phyloP scores from a whole-genome alignment of 768 basidiomycete genomes.

The Suillus ampliporus region DNA sequence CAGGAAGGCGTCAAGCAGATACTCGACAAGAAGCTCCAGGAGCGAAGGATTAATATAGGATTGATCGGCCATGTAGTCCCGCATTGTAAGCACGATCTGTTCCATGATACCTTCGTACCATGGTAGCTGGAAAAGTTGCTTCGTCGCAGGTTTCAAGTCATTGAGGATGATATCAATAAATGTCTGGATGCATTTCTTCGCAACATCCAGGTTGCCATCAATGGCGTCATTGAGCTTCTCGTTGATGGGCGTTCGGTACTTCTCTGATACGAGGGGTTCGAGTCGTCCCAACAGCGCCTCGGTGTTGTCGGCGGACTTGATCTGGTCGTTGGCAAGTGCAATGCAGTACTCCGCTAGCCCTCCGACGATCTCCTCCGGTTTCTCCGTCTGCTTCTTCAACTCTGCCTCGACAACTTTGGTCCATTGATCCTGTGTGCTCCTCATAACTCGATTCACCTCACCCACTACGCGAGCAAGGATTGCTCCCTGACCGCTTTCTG shows the following conservation, averaged over 20 bases:
- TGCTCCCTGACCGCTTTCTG: conserved; percentile 93
- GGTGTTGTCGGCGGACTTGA: conserved; percentile 93
- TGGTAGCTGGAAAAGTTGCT: conserved; percentile 75
- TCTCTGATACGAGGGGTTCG: conserved; percentile 91
- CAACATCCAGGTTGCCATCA: conserved; percentile 97
- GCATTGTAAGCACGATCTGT: conserved; percentile 93
- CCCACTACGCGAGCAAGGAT: conserved; percentile 90
- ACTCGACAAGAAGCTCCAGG: conserved; percentile 90
- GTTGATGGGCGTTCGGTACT: conserved; percentile 83
- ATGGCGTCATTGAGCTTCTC: conserved; percentile 94
- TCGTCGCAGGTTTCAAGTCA: conserved; percentile 88
- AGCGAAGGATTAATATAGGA: conserved; percentile 88
- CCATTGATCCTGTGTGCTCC: conserved; percentile 88
- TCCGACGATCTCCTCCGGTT: conserved; percentile 84
- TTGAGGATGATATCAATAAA: conserved; percentile 96
- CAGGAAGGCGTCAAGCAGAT: conserved; percentile 89
- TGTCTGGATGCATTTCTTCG: conserved; percentile 95
- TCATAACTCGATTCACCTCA: conserved; percentile 90
- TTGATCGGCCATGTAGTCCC: conserved; percentile 96
- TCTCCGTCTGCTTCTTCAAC: conserved; percentile 85
- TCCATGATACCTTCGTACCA: conserved; percentile 93
- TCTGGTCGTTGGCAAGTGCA: conserved; percentile 96
- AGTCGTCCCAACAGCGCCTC: conserved; percentile 86
- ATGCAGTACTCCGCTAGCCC: conserved; percentile 96
- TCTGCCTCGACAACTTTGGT: conserved; percentile 81